Evolutionary conservation across 2,329 filamentous ascomycete species (phyloP), one percentile per base, ranked within the genome.

Genomic region (Fusarium verticillioides): DNA sequence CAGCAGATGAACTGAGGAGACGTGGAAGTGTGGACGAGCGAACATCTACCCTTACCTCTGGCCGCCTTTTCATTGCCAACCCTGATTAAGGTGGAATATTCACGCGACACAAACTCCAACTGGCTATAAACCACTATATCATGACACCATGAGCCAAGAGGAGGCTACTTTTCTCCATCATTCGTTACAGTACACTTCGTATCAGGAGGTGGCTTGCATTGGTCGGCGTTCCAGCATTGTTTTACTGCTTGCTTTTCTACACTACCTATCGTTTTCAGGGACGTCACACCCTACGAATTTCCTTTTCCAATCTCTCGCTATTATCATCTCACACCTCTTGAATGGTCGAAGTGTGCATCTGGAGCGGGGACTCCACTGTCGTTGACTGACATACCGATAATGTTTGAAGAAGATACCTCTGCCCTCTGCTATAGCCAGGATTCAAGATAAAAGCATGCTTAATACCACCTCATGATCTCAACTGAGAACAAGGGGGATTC

Each of bases 1-100:
- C 87, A 60, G 87, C 89, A 7, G 93, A 94, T 30, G 94, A 96
- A 71, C 84, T 97, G 62, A 88, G 87, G 77, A 87, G 94, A 75
- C 87, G 93, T 78, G 94, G 94, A 63, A 96, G 94, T 79, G 93
- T 97, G 54, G 94, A 96, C 79, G 94, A 96, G 82, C 87, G 93
- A 78, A 93, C 92, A 9, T 92, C 90, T 82, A 95, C 93, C 3
- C 91, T 96, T 80, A 90, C 89, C 26, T 87, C 89, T 34, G 91
- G 91, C 54, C 89, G 94, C 70, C 87, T 97, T 66, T 96, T 93
- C 82, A 95, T 97, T 79, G 94, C 94, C 77, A 97, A 97, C 82
- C 94, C 94, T 23, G 94, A 96, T 82, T 89, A 83, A 69, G 32
- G 50, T 30, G 32, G 39, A 56, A 66, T 5, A 50, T 57, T 57